phyloP scores from a whole-genome alignment of 2,329 filamentous ascomycete species.

The Pseudogymnoascus destructans region DNA sequence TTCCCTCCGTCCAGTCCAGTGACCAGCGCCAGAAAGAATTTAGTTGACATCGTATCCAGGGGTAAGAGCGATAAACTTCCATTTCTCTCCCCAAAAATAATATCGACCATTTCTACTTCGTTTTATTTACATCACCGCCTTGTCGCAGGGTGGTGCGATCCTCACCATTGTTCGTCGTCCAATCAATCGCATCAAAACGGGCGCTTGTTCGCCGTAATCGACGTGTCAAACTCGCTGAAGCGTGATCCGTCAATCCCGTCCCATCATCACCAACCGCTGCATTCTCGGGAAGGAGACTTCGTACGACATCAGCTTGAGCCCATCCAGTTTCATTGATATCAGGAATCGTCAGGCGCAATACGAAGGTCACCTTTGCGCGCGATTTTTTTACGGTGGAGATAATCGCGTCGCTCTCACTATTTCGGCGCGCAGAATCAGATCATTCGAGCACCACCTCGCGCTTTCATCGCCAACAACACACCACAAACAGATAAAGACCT shows the following conservation, averaged over 20 bases:
- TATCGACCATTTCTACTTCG: neutral
- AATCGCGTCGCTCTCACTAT: neutral
- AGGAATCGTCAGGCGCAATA: neutral
- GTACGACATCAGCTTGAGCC: neutral
- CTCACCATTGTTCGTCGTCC: neutral
- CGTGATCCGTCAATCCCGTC: conserved; percentile 3
- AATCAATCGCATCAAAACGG: neutral
- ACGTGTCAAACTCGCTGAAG: conserved; percentile 1
- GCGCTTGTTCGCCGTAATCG: conserved; percentile 3
- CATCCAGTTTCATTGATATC: neutral
- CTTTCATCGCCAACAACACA: neutral
- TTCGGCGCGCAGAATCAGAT: neutral
- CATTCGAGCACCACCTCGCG: neutral
- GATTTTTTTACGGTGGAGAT: neutral
- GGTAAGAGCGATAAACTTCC: neutral
- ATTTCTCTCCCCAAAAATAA: neutral
- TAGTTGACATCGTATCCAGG: neutral
- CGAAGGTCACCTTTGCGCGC: neutral
- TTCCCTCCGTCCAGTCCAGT: neutral
- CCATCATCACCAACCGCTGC: neutral
- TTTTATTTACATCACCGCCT: neutral
- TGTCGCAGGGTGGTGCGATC: neutral
- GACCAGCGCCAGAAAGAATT: neutral
- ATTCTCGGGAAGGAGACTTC: neutral
- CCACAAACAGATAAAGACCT: neutral